Conservation (phyloP, 192 early-diverging fungal species). For the Umbelopsis sp. region DNA sequence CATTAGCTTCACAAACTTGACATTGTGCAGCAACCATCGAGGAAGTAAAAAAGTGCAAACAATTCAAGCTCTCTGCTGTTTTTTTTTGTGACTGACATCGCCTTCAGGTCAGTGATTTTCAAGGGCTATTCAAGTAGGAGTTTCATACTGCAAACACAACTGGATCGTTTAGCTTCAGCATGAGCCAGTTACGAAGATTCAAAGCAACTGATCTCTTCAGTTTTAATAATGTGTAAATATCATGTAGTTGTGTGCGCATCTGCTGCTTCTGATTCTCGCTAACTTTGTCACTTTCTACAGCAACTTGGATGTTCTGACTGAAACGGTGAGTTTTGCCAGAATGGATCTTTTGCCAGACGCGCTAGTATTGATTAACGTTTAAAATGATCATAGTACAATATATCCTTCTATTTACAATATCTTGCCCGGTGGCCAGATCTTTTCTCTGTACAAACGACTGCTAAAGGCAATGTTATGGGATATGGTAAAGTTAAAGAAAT, state of each 20-base stretch:
- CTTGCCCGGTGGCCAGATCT: conserved; percentile 94
- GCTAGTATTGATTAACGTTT: conserved; percentile 1
- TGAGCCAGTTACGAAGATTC: conserved; percentile 42
- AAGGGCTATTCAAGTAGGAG: too few species aligned
- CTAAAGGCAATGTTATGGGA: conserved; percentile 76
- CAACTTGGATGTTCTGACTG: conserved; percentile 92
- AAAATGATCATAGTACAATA: conserved; percentile 73
- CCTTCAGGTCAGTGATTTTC: background rate
- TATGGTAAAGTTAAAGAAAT: conserved; percentile 59
- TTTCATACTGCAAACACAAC: background rate
- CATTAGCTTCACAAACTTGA: conserved; percentile 23
- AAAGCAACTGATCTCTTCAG: conserved; percentile 90
- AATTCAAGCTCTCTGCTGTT: background rate
- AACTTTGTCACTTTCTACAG: conserved; percentile 39
- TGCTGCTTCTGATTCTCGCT: background rate
- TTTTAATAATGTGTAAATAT: conserved; percentile 86
- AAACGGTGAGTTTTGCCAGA: conserved; percentile 67
- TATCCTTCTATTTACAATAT: conserved; percentile 92
- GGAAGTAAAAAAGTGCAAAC: background rate
- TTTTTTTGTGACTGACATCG: background rate
- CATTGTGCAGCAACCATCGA: conserved; percentile 13
- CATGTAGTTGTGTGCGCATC: background rate
- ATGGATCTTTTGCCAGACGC: background rate
- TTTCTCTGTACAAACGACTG: conserved; percentile 81
- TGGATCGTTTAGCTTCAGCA: background rate